These are phyloP conservation scores for Quambalaria eucalypti DNA, from an alignment of 1,284 basidiomycete genomes.

Conservation along the genomic window DNA sequence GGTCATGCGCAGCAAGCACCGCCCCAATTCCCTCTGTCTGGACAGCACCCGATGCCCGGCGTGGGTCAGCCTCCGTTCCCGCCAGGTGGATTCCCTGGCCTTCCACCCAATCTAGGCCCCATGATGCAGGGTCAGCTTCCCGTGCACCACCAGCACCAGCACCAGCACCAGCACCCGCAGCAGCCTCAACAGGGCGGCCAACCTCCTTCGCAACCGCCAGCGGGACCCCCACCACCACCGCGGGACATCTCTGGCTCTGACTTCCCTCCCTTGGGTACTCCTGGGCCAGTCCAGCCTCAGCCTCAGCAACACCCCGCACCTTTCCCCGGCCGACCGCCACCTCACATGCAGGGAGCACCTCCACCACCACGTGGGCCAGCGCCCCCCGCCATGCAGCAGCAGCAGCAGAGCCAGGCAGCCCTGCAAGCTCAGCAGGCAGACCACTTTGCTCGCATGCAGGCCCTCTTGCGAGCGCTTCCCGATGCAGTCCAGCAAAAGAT, in stretches of 20 bases:
- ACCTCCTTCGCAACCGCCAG: not conserved
- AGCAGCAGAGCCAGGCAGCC: conserved; percentile 3
- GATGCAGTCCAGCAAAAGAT: conserved; percentile 33
- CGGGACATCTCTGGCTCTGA: not conserved
- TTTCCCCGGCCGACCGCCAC: conserved; percentile 6
- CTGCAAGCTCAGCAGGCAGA: conserved; percentile 15
- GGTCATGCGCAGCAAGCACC: conserved; percentile 1
- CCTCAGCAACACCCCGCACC: no score
- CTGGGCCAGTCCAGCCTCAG: no score
- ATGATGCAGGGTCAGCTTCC: not conserved
- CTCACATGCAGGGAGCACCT: not conserved
- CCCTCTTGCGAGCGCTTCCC: conserved; percentile 37
- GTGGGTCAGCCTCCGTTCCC: not conserved
- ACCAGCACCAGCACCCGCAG: no score
- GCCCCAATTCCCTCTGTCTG: not conserved
- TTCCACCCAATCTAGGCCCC: not conserved
- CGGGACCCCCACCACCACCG: not conserved
- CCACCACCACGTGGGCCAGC: not conserved
- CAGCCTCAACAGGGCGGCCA: not conserved
- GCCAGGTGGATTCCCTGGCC: not conserved
- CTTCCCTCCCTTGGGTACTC: conserved; percentile 11
- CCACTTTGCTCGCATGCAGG: conserved; percentile 39
- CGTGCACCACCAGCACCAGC: no score
- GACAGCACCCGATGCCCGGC: not conserved
- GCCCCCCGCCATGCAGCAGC: conserved; percentile 14